Evolutionary conservation across 2,329 filamentous ascomycete genomes (phyloP).

Genomic region (Botrytis porri): DNA sequence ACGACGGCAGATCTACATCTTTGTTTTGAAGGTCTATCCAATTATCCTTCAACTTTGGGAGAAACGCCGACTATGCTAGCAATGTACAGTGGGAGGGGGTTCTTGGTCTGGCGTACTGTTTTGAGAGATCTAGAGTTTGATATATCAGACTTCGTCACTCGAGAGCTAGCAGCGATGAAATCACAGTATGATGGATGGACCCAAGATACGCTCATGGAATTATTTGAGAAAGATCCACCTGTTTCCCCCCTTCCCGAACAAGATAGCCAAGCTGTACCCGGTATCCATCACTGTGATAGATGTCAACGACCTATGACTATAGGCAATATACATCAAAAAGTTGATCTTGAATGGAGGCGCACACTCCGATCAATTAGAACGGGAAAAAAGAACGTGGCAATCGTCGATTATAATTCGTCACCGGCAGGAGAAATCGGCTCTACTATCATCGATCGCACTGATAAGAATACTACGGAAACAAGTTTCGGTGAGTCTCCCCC

Average conservation of each 20-base stretch:
- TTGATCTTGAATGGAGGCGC: not conserved
- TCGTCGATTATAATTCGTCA: rapidly evolving
- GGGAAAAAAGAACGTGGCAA: not conserved
- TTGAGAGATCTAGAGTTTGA: not conserved
- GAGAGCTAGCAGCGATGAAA: not conserved
- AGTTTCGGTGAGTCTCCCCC: not conserved
- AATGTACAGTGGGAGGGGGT: not conserved
- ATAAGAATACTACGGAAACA: not conserved
- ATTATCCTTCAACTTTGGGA: not conserved
- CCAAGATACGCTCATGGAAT: not conserved
- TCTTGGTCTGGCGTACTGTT: not conserved
- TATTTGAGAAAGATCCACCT: not conserved
- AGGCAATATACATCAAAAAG: not conserved
- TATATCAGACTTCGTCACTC: not conserved
- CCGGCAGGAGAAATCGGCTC: not conserved
- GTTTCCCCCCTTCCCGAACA: not conserved
- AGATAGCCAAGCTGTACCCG: too few relatives aligned
- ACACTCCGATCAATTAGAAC: not conserved
- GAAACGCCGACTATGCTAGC: not conserved
- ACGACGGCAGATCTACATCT: not conserved
- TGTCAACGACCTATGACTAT: not conserved
- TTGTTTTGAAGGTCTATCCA: not conserved
- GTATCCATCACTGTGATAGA: not conserved
- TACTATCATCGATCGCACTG: too few relatives aligned
- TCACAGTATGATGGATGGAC: not conserved